Evolutionary conservation across 2,329 filamentous ascomycete species (phyloP).

Genomic region (Fusarium odoratissimum): DNA sequence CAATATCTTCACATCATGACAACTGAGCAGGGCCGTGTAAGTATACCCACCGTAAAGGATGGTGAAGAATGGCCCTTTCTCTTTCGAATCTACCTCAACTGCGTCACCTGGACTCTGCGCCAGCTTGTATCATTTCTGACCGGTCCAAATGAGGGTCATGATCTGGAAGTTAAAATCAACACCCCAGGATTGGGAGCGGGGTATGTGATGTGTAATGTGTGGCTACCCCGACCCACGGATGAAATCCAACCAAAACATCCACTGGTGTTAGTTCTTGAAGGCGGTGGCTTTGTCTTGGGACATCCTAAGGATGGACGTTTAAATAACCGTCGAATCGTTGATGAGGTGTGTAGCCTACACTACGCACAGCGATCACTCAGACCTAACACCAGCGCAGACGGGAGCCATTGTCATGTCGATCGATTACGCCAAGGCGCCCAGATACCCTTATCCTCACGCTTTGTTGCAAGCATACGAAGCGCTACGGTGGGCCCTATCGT

Average conservation of each 20-base stretch:
- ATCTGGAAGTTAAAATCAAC: accelerated
- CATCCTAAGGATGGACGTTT: neutral
- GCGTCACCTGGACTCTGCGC: neutral
- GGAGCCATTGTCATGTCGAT: neutral
- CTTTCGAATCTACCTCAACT: neutral
- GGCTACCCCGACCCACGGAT: accelerated
- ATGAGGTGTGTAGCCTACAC: accelerated
- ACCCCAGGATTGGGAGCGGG: accelerated
- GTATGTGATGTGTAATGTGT: accelerated
- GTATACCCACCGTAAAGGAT: accelerated
- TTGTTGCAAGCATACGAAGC: neutral
- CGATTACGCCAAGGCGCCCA: accelerated
- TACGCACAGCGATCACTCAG: accelerated
- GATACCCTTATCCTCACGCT: neutral
- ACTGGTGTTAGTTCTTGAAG: neutral
- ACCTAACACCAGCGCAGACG: accelerated
- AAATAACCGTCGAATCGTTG: neutral
- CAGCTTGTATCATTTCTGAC: neutral
- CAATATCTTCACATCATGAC: accelerated
- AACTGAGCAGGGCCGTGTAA: accelerated
- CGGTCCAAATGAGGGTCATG: neutral
- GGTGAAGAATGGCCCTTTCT: neutral
- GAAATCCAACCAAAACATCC: accelerated
- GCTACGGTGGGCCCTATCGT: accelerated
- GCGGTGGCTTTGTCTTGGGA: neutral